These are phyloP conservation scores for Nidula niveotomentosa DNA, from an alignment of 1,284 basidiomycete species.

Conservation along the genomic window DNA sequence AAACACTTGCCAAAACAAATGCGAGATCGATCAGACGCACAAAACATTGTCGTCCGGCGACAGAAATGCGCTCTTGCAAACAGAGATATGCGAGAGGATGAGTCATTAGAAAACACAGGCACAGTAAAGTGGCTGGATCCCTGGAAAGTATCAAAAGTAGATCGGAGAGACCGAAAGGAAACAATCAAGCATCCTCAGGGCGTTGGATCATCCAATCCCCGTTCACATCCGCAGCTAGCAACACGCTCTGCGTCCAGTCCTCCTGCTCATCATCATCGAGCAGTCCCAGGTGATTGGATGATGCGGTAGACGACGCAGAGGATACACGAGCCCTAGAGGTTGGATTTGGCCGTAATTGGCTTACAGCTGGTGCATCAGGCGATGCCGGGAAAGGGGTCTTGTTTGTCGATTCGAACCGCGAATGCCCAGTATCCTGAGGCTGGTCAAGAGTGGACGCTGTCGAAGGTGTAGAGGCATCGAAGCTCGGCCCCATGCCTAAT, in stretches of 20 bases:
- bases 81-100: too few species aligned
- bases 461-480: slow-evolving; percentile 26
- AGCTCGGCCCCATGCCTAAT: slow-evolving; percentile 34
- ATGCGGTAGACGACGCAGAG: slow-evolving; percentile 28
- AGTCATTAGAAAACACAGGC: too few species aligned
- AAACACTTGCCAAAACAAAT: not conserved
- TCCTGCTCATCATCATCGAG: slow-evolving; percentile 43
- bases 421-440: too few species aligned
- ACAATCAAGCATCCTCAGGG: not conserved
- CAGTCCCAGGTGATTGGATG: slow-evolving; percentile 41
- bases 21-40: not conserved
- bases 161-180: not conserved
- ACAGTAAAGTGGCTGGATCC: not conserved
- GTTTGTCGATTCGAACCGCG: too few species aligned
- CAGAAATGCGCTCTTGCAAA: not conserved
- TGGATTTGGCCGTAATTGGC: not conserved
- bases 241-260: slow-evolving; percentile 62
- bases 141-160: not conserved
- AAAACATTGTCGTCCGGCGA: not conserved
- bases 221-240: slow-evolving; percentile 51
- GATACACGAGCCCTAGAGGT: slow-evolving; percentile 5
- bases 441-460: slow-evolving; percentile 6
- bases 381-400: too few species aligned
- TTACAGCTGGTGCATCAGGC: not conserved
- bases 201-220: not conserved